A percentile compares a stretch with the other conserved stretches of the same genome.
These are phyloP conservation scores for Linnemannia hyalina DNA, from an alignment of 192 early-diverging fungal species.

Conservation along the genomic window DNA sequence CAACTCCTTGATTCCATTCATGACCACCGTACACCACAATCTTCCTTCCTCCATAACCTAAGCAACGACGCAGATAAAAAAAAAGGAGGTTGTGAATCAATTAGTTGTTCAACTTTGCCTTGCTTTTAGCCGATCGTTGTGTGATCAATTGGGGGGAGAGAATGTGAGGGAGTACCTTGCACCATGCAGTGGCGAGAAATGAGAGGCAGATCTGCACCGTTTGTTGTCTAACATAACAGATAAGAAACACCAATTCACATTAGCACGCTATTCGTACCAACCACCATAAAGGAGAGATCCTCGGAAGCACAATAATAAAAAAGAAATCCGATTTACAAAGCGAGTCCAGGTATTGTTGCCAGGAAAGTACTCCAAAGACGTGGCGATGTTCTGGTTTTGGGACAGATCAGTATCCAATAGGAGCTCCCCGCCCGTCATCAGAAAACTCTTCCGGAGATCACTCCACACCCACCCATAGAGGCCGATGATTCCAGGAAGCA, in stretches of 20 bases:
- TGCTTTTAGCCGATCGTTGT: too few relatives aligned
- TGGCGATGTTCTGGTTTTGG: not conserved
- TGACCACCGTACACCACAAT: not conserved
- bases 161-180: not conserved
- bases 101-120: too few relatives aligned
- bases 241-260: not conserved
- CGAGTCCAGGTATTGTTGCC: not conserved
- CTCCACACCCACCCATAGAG: not conserved
- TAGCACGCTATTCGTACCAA: not conserved
- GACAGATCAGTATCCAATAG: too few relatives aligned
- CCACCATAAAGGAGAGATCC: not conserved
- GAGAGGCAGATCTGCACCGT: not conserved
- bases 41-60: not conserved
- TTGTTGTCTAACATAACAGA: not conserved
- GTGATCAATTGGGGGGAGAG: not conserved
- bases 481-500: not conserved
- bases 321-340: not conserved
- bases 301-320: not conserved
- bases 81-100: not conserved
- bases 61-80: not conserved
- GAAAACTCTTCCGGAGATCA: not conserved
- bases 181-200: slow-evolving; percentile 6
- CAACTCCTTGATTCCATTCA: not conserved
- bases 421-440: not conserved
- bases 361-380: not conserved